Evolutionary conservation across 306 rosid genomes (phyloP), one percentile per base, ranked within the genome.

Genomic region (Carpinus fangiana): DNA sequence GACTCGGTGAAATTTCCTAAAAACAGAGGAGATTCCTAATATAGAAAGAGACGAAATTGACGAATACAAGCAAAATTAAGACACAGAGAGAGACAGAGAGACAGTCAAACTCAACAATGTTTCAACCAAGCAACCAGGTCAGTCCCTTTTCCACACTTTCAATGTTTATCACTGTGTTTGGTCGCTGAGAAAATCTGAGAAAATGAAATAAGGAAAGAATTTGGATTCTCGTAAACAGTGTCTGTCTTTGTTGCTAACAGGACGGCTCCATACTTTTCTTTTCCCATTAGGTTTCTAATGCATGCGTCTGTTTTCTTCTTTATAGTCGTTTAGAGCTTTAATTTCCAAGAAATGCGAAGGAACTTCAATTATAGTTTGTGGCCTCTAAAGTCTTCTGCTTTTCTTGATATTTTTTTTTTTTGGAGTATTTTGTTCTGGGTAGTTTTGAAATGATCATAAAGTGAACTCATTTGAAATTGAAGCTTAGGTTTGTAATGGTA

Each of bases 121-220:
- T 80, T 79, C 94, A 76, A 53, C 83, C 89, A 71, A 74, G 7
- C 74, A 82, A 21, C 80, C 75, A 82, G 94, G 97, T 88, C 45
- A 53, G 66, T 17, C 43, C 45, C 62, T 7, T 75, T 57, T 10
- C 75, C 38, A 50, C 46, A 26, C 8, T 28, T 38, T 76, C 72
- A 47, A 54, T 67, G 43, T 23, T 59, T 51, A 10, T 41, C 28
- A 38, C 14, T n/a, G 76, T 74, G 23, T 72, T 85, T 85, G 41
- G 13, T 64, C 17, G 43, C 56, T 28, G 11, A 21, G 84, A 79
- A 76, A 86, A 73, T 73, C 57, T 62, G 18, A 45, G 55, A 51
- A 14, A 47, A 45, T 5, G 12, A 7, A 12, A 11, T 1, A 46
- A 38, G 43, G 43, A 38, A 55, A 20, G 17, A 65, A 13, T 5